A percentile compares a stretch with the other conserved stretches of the same genome.
Evolutionary conservation across 2,329 filamentous ascomycete species (phyloP).

Genomic region (Penicillium sp.): DNA sequence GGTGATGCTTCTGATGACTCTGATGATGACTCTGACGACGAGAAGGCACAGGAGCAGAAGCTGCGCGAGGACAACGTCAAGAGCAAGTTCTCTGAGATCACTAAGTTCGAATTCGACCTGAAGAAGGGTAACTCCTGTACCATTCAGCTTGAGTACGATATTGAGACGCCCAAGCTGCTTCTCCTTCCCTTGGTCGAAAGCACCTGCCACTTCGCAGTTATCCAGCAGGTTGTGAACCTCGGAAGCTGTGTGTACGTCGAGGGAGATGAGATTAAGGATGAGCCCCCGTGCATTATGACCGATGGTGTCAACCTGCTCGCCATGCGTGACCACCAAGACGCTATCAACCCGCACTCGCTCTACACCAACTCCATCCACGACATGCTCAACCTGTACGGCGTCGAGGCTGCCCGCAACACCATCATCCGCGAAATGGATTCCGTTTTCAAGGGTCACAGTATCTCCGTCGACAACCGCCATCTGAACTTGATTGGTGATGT

Average conservation of each 20-base stretch:
- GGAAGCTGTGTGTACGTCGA: conserved; percentile 73
- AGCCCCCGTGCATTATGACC: conserved; percentile 68
- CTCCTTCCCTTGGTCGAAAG: conserved; percentile 90
- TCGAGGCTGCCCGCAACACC: conserved; percentile 86
- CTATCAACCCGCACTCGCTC: conserved; percentile 83
- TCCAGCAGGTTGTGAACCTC: conserved; percentile 84
- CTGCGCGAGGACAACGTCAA: conserved; percentile 70
- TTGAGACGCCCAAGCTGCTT: conserved; percentile 82
- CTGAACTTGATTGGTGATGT: conserved; percentile 94
- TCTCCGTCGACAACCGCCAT: conserved; percentile 88
- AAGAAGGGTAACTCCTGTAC: conserved; percentile 74
- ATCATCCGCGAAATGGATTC: conserved; percentile 85
- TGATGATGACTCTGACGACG: conserved; percentile 53
- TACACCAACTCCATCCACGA: conserved; percentile 92
- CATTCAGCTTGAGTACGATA: conserved; percentile 82
- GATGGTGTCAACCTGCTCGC: conserved; percentile 86
- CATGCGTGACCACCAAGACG: conserved; percentile 86
- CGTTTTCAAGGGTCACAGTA: conserved; percentile 90
- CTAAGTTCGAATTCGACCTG: conserved; percentile 80
- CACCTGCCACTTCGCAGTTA: conserved; percentile 76
- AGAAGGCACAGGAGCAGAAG: conserved; percentile 48
- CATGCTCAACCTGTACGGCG: conserved; percentile 84
- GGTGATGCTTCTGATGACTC: conserved; percentile 32
- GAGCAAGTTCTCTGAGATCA: conserved; percentile 69
- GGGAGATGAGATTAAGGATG: conserved; percentile 59